Conservation (phyloP, 2,329 filamentous ascomycete genomes). For the Nannizziopsis barbatae region DNA sequence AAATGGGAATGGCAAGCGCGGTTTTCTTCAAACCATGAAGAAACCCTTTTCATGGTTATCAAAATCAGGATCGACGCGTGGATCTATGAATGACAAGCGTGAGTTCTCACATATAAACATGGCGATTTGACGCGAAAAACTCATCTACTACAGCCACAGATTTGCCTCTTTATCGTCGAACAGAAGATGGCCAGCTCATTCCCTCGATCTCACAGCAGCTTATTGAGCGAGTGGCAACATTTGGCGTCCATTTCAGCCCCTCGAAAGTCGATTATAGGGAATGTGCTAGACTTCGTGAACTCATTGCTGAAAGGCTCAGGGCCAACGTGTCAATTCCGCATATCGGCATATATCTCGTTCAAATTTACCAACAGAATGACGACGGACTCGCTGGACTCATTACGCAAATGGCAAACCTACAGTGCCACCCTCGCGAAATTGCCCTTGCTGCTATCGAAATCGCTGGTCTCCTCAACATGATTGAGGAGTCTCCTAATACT, state of each 20-base stretch:
- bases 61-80: background rate
- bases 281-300: background rate
- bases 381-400: conserved; percentile 10
- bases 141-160: background rate
- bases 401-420: conserved; percentile 12
- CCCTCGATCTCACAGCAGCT: background rate
- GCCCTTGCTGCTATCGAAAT: conserved; percentile 10
- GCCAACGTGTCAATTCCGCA: conserved; percentile 11
- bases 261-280: conserved; percentile 4
- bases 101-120: background rate
- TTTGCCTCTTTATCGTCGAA: background rate
- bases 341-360: conserved; percentile 14
- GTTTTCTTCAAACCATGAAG: background rate
- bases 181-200: background rate
- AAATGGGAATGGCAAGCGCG: background rate
- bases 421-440: conserved; percentile 13
- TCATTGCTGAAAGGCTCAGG: conserved; percentile 4
- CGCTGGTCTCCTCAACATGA: conserved; percentile 8
- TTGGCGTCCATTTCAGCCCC: background rate
- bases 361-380: conserved; percentile 12
- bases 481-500: background rate
- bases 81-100: background rate
- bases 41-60: background rate
- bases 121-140: background rate
- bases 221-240: background rate